A percentile compares a stretch with the other conserved stretches of the same genome.
These are phyloP conservation scores for Amanita molliuscula DNA, from an alignment of 768 basidiomycete species.

Conservation along the genomic window DNA sequence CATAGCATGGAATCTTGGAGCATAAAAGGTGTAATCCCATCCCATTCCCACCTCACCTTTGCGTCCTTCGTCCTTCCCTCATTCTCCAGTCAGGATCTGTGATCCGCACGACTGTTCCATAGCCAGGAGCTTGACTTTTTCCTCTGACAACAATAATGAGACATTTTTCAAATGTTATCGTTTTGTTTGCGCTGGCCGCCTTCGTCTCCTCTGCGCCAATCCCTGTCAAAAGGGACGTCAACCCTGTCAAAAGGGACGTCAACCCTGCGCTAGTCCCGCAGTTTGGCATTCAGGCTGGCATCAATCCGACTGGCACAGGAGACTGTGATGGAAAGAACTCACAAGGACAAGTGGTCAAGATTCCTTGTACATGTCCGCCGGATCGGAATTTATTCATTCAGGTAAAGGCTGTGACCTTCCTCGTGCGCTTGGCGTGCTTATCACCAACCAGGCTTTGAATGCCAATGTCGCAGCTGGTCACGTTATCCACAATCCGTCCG, in stretches of 20 bases:
- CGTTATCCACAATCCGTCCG: constrained; percentile 49
- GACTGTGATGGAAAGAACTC: constrained; percentile 62
- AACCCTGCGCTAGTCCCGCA: constrained; percentile 45
- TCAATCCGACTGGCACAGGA: constrained; percentile 63
- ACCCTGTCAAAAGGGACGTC: constrained; percentile 46
- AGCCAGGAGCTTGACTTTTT: too few species aligned
- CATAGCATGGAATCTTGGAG: too few species aligned
- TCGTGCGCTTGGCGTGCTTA: neutral
- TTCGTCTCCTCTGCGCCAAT: constrained; percentile 3
- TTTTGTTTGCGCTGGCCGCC: constrained; percentile 3
- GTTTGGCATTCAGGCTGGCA: constrained; percentile 43
- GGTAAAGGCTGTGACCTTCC: constrained; percentile 17
- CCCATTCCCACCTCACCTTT: too few species aligned
- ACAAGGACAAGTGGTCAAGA: constrained; percentile 8
- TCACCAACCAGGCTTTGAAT: constrained; percentile 26
- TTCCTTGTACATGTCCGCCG: constrained; percentile 63
- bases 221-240: constrained; percentile 44
- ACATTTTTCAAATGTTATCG: neutral
- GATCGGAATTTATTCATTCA: constrained; percentile 38
- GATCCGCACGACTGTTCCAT: too few species aligned
- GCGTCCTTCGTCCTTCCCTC: too few species aligned
- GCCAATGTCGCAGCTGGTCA: constrained; percentile 52
- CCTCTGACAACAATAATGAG: too few species aligned
- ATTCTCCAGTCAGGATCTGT: too few species aligned
- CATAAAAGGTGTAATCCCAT: too few species aligned